Percentiles rank a stretch among this genome's conserved stretches.
Evolutionary conservation across 352 stramenopile genomes (phyloP).

Genomic region (Globisporangium emineosum): DNA sequence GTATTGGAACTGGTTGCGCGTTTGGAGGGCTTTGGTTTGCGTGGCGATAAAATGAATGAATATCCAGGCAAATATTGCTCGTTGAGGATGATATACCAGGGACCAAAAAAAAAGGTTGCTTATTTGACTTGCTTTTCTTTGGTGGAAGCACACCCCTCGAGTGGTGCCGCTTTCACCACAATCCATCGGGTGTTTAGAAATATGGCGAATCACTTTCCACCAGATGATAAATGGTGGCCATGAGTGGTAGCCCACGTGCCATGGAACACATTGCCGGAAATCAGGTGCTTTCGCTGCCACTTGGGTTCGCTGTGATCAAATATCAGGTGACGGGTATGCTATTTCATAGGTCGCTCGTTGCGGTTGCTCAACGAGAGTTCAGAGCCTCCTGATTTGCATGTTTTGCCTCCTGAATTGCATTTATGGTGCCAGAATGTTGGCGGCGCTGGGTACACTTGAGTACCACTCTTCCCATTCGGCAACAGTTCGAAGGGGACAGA

Average conservation of each 20-base stretch:
- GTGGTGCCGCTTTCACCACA: too few species aligned
- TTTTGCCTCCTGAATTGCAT: neutral
- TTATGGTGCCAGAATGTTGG: neutral
- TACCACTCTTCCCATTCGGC: neutral
- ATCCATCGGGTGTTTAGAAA: neutral
- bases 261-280: neutral
- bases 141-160: too few species aligned
- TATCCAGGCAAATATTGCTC: conserved; percentile 5
- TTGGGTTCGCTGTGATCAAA: neutral
- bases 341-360: neutral
- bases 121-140: neutral
- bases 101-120: neutral
- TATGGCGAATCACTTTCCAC: neutral
- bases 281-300: neutral
- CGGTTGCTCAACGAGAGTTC: neutral
- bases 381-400: neutral
- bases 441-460: conserved; percentile 3
- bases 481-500: neutral
- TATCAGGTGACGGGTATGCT: neutral
- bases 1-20: neutral
- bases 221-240: neutral
- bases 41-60: neutral
- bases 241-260: neutral
- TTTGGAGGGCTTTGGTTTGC: neutral
- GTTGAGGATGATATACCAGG: neutral